Evolutionary conservation across 2,329 filamentous ascomycete species (phyloP).

Genomic region (Colletotrichum gigasporum): DNA sequence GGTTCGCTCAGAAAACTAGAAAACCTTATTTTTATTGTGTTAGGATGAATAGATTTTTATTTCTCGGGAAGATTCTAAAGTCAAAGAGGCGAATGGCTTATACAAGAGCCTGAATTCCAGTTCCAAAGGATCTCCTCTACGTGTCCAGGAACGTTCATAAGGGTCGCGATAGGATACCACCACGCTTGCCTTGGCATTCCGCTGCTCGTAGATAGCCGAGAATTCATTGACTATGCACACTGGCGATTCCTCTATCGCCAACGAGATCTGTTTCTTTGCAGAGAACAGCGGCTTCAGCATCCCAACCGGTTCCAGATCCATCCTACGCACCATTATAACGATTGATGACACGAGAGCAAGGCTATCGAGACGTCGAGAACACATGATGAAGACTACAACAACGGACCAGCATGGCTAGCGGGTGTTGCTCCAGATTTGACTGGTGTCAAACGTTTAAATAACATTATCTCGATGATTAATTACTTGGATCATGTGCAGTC

Average conservation of each 20-base stretch:
- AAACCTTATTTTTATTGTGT: neutral
- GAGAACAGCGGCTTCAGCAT: neutral
- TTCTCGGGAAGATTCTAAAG: neutral
- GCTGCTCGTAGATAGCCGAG: neutral
- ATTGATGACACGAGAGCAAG: no score
- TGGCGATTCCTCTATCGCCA: neutral
- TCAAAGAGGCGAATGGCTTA: neutral
- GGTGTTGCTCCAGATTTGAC: no score
- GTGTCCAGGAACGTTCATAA: neutral
- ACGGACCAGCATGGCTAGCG: no score
- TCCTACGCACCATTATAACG: no score
- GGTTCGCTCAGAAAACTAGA: neutral
- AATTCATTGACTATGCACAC: neutral
- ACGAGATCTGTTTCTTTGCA: neutral
- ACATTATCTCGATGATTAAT: no score
- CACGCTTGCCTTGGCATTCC: neutral
- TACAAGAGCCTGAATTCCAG: neutral
- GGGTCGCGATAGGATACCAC: neutral
- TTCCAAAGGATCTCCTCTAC: no score
- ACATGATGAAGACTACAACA: no score
- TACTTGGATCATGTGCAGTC: no score
- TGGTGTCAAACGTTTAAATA: no score
- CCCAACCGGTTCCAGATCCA: no score
- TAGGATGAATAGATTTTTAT: neutral
- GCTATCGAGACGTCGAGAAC: no score